These are phyloP conservation scores for Mychonastes homosphaera DNA, from an alignment of 139 green algal species.

Conservation along the genomic window DNA sequence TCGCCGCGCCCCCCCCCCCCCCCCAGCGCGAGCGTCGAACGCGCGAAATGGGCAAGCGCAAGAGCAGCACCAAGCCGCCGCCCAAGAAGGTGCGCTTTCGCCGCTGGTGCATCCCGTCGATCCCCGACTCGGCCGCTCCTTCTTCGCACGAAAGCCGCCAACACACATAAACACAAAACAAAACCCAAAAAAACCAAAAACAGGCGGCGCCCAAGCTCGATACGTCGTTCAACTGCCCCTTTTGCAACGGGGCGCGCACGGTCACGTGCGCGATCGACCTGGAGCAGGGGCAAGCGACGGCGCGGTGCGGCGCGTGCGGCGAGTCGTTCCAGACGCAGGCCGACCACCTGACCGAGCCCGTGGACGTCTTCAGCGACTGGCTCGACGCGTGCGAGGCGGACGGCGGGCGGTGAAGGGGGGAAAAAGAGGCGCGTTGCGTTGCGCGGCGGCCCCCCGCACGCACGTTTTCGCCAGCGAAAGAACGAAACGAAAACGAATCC, in stretches of 20 bases:
- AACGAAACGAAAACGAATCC: too few relatives aligned
- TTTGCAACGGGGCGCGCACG: conserved; percentile 43
- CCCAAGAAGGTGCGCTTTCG: conserved; percentile 30
- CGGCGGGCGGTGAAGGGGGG: too few relatives aligned
- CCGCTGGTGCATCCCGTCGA: too few relatives aligned
- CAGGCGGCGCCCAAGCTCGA: conserved; percentile 34
- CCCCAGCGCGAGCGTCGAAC: too few relatives aligned
- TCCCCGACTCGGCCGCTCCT: too few relatives aligned
- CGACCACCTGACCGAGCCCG: conserved; percentile 37
- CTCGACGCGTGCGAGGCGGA: conserved; percentile 24
- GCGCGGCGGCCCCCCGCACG: too few relatives aligned
- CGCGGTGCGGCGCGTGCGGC: conserved; percentile 8
- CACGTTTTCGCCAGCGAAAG: too few relatives aligned
- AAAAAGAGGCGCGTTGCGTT: too few relatives aligned
- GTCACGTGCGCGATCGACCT: conserved; percentile 24
- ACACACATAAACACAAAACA: too few relatives aligned
- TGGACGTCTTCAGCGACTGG: conserved; percentile 39
- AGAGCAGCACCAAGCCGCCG: conserved; percentile 30
- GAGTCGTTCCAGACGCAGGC: conserved; percentile 27
- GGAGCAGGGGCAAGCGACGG: neutral
- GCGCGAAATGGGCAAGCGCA: conserved; percentile 39
- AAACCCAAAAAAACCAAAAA: too few relatives aligned
- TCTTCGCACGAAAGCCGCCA: too few relatives aligned
- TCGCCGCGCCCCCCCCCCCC: too few relatives aligned
- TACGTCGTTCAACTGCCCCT: conserved; percentile 42